Conservation (phyloP, 495 filamentous ascomycete genomes). For the Penicilliopsis zonata region DNA sequence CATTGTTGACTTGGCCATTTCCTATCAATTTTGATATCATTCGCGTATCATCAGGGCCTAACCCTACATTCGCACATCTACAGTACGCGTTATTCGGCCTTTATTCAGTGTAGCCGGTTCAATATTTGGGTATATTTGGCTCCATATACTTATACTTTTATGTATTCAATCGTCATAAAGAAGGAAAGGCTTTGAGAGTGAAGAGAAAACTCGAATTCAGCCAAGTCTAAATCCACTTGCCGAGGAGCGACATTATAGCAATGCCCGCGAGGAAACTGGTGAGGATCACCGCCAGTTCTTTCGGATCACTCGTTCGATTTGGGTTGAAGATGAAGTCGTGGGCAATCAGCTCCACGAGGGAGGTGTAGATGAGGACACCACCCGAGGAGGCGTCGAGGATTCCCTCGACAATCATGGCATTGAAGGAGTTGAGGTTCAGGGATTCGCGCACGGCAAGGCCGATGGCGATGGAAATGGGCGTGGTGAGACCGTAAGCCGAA, state of each 20-base stretch:
- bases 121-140: too few relatives aligned
- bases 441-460: conserved; percentile 19
- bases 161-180: too few relatives aligned
- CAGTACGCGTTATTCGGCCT: too few relatives aligned
- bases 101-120: too few relatives aligned
- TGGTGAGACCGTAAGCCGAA: conserved; percentile 18
- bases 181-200: too few relatives aligned
- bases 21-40: too few relatives aligned
- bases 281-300: conserved; percentile 18
- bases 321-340: conserved; percentile 26
- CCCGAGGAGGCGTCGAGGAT: conserved; percentile 20
- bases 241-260: conserved; percentile 19
- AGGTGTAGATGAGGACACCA: conserved; percentile 22
- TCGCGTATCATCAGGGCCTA: too few relatives aligned
- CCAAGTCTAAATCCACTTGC: too few relatives aligned
- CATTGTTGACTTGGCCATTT: too few relatives aligned
- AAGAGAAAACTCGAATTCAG: too few relatives aligned
- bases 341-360: conserved; percentile 23
- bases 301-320: conserved; percentile 15
- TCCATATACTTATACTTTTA: too few relatives aligned
- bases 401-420: conserved; percentile 20
- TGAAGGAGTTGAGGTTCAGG: conserved; percentile 15
- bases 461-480: conserved; percentile 22
- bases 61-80: too few relatives aligned
- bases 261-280: conserved; percentile 12